Percentiles rank a stretch among this genome's conserved stretches.
These are phyloP conservation scores for Grigorovia jiainica DNA, from an alignment of 805 yeast species.

Conservation along the genomic window DNA sequence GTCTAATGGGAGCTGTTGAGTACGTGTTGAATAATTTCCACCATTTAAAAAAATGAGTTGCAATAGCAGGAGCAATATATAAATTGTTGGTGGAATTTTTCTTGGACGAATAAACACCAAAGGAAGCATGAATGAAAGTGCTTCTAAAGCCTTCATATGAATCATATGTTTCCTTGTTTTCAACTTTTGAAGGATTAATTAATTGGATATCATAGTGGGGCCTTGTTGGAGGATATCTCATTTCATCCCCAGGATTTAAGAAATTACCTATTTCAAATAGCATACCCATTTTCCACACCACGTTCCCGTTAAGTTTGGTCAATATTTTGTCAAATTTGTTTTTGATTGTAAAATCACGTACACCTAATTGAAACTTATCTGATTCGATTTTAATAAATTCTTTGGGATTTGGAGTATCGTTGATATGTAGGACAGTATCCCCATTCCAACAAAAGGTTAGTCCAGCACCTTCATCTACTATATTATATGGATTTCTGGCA, in stretches of 20 bases:
- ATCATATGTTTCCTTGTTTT: conserved; percentile 39
- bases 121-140: conserved; percentile 50
- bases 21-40: conserved; percentile 73
- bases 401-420: conserved; percentile 39
- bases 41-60: conserved; percentile 68
- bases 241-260: conserved; percentile 28
- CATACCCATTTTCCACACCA: conserved; percentile 71
- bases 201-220: conserved; percentile 59
- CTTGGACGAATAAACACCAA: conserved; percentile 27
- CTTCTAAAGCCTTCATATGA: conserved; percentile 54
- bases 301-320: conserved; percentile 56
- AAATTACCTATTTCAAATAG: conserved; percentile 55
- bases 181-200: conserved; percentile 44
- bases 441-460: conserved; percentile 57
- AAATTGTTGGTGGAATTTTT: conserved; percentile 49
- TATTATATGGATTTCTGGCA: conserved; percentile 47
- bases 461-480: conserved; percentile 52
- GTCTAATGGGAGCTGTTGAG: conserved; percentile 65
- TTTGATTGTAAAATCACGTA: conserved; percentile 35
- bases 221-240: conserved; percentile 39
- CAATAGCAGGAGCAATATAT: conserved; percentile 62
- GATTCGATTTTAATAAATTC: conserved; percentile 48
- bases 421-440: conserved; percentile 40
- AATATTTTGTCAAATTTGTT: conserved; percentile 36
- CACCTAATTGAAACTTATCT: conserved; percentile 45